Conservation (phyloP, 495 filamentous ascomycete species). For the Aspergillus sclerotiicarbonarius region DNA sequence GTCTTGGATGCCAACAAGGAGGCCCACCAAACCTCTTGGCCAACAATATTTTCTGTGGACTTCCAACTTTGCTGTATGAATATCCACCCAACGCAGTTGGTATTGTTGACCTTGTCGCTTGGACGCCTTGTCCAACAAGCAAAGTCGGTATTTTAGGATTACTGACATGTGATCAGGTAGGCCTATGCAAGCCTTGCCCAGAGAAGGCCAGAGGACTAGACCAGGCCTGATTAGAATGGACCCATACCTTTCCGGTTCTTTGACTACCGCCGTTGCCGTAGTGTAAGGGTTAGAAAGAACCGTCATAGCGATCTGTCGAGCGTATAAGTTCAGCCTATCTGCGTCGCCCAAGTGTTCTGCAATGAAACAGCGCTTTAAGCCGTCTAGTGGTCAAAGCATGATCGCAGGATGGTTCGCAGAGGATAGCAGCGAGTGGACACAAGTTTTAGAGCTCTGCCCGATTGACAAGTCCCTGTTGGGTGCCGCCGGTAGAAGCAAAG, state of each 20-base stretch:
- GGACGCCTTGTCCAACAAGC: conserved; percentile 4
- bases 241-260: neutral
- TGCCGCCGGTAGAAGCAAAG: neutral
- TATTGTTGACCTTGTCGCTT: neutral
- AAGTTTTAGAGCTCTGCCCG: neutral
- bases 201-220: neutral
- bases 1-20: neutral
- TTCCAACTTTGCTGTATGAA: neutral
- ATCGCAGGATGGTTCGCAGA: neutral
- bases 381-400: neutral
- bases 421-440: neutral
- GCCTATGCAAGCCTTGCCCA: neutral
- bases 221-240: conserved; percentile 2
- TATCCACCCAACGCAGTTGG: neutral
- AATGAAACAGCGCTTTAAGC: neutral
- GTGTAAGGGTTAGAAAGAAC: neutral
- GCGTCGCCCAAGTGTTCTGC: neutral
- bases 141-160: neutral
- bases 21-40: neutral
- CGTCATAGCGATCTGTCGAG: neutral
- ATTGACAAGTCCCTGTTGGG: neutral
- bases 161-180: conserved; percentile 4
- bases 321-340: neutral
- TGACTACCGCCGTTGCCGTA: conserved; percentile 3
- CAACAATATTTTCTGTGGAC: neutral